Conservation (phyloP, 2,329 filamentous ascomycete species). For the Exophiala dermatitidis region DNA sequence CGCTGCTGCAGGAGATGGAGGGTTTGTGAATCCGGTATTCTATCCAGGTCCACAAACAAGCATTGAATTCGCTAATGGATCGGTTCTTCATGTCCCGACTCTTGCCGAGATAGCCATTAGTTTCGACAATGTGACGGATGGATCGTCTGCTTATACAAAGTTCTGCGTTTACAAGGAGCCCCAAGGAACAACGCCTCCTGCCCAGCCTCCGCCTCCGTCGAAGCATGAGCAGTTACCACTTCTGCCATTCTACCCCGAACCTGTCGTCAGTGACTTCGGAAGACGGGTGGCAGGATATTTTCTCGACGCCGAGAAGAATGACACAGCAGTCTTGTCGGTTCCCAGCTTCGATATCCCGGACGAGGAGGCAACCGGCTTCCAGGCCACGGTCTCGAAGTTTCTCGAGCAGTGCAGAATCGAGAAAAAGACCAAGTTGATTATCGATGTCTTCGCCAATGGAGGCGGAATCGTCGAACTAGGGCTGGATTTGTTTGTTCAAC, state of each 20-base stretch:
- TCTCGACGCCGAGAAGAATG: constrained; percentile 34
- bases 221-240: constrained; percentile 16
- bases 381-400: constrained; percentile 38
- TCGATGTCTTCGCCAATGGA: constrained; percentile 56
- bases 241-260: constrained; percentile 32
- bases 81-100: constrained; percentile 23
- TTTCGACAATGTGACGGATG: constrained; percentile 32
- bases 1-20: background rate
- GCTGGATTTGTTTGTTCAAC: constrained; percentile 46
- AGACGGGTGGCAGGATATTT: constrained; percentile 41
- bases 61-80: constrained; percentile 30
- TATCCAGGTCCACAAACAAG: constrained; percentile 28
- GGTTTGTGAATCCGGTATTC: constrained; percentile 16
- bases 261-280: constrained; percentile 30
- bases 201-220: constrained; percentile 6
- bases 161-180: background rate
- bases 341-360: constrained; percentile 33
- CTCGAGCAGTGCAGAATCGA: constrained; percentile 40
- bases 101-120: constrained; percentile 11
- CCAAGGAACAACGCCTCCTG: background rate
- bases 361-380: constrained; percentile 31
- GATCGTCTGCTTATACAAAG: background rate
- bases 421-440: constrained; percentile 53
- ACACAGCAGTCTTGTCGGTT: constrained; percentile 42
- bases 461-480: constrained; percentile 49